Evolutionary conservation across 495 filamentous ascomycete species (phyloP), one percentile per base, ranked within the genome.

Genomic region (Darksidea phi): DNA sequence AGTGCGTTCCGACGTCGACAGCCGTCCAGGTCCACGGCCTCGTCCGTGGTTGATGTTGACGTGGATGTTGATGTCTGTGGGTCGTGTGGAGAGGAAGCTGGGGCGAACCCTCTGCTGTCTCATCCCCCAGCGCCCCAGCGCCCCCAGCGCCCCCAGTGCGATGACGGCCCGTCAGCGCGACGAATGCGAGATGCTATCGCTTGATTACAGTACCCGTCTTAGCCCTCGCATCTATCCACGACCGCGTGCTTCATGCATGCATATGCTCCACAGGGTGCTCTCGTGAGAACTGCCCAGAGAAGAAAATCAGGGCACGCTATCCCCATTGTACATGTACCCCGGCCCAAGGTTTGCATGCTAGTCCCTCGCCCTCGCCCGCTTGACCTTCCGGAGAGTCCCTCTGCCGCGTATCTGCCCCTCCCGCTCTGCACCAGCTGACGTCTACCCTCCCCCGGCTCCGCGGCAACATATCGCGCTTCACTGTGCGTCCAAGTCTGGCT

Each of bases 201-300:
- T 63, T 57, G 13, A 63, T 63, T 63, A 45, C 59, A 45, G 48
- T 34, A 6, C 8, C 8, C 36, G 8, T 25, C 49, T 11, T 20
- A 43, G 41, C 41, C 6, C 5, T 43, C 28, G n/a, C 15, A 43
- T 43, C 41, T 43, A 43, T 43, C 18, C 15, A 13, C 41, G 15
- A 43, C 41, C 3, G 41, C 41, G 6, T 43, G 15, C 41, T 20
- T 20, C 15, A 15, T 43, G 41, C 41, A 43, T 13, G 41, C 41
- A 43, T 6, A 15, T n/a, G n/a, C 41, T 15, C 3, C 41, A 43
- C 41, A 20, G 3, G 28, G 10, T 4, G 28, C 28, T 10, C 4
- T 32, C 28, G 28, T 32, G 28, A 32, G 28, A 32, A 32, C 28
- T 3, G 28, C 28, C 3, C 28, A 32, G 3, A 32, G 28, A 32